Base-by-base conservation (phyloP, 1,284 basidiomycete species). In the Polyporus tsugae region DNA sequence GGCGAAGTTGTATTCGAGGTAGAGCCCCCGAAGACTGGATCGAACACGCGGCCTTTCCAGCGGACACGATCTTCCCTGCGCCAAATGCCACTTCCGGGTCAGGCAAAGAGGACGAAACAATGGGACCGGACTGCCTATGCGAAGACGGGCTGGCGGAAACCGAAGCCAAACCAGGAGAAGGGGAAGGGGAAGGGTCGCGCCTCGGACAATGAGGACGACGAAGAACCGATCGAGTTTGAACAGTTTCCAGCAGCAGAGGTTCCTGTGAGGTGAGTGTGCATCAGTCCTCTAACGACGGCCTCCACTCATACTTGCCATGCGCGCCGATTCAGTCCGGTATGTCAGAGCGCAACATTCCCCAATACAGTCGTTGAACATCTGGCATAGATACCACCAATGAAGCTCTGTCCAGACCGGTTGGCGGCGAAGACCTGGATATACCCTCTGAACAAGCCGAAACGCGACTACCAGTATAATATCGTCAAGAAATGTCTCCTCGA, bases 391-490 rank as follows among this genome's bases (percentile, higher is more conserved):
- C 91, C 89, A 2, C 87, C 91, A 4, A 95, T 95, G 90, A 95
- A 95, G 78, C 80, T 93, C 19, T 79, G 84, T 61, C 86, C 92
- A 9, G 95, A 98, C 75, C 82, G 88, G 33, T 85, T 94, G n/a
- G 92, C 94, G 55, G 89, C 90, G 4, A 90, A 90, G 75, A 93
- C 93, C 58, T 99, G 96, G 92, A 90, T 98, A 69, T 99, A 94
- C 79, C 98, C 98, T 0, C 87, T 94, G 7, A 99, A 99, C 78
- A 87, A 89, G 61, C 89, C 92, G 1, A 95, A 94, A 75, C 91
- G 98, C 70, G 92, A 95, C 74, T 99, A 99, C 78, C 98, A 99
- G 76, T 97, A 89, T 79, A 98, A 99, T 73, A 99, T 99, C 70
- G 93, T 96, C 63, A 90, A 88, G 74, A 87, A 90, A 42, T 94